Evolutionary conservation across 192 early-diverging fungal genomes (phyloP).

Genomic region (Linnemannia exigua): DNA sequence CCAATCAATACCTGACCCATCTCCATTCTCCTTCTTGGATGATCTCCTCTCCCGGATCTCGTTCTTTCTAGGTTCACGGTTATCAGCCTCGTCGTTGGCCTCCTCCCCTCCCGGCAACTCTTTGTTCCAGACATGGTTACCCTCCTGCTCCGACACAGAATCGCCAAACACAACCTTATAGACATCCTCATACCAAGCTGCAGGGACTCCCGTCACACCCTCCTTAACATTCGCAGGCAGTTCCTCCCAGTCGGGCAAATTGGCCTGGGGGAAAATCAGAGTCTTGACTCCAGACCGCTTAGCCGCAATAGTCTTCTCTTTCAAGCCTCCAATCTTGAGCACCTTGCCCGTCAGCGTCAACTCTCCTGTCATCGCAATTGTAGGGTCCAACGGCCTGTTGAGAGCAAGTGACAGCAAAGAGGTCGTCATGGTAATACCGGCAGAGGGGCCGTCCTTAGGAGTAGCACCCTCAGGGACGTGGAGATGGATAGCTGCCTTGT

Average conservation of each 20-base stretch:
- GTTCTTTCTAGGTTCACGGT: slow-evolving; percentile 43
- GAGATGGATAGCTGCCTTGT: slow-evolving; percentile 90
- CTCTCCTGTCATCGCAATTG: slow-evolving; percentile 99
- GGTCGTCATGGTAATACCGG: slow-evolving; percentile 96
- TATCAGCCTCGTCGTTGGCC: slow-evolving; percentile 23
- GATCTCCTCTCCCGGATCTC: slow-evolving; percentile 25
- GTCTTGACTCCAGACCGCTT: slow-evolving; percentile 91
- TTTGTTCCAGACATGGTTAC: slow-evolving; percentile 42
- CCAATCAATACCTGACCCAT: slow-evolving; percentile 16
- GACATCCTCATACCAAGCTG: slow-evolving; percentile 86
- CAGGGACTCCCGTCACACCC: slow-evolving; percentile 87
- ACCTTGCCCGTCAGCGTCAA: slow-evolving; percentile 97
- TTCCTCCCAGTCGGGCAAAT: slow-evolving; percentile 96
- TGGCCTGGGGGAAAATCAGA: slow-evolving; percentile 92
- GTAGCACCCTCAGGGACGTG: slow-evolving; percentile 98
- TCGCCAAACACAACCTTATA: slow-evolving; percentile 67
- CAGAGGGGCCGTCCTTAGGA: slow-evolving; percentile 98
- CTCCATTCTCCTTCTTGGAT: neutral
- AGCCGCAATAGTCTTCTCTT: slow-evolving; percentile 98
- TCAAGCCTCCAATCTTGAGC: slow-evolving; percentile 96
- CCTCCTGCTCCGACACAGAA: slow-evolving; percentile 39
- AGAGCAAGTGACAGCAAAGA: slow-evolving; percentile 93
- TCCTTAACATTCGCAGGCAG: slow-evolving; percentile 93
- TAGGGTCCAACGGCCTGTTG: slow-evolving; percentile 78
- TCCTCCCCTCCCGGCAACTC: slow-evolving; percentile 48